Conservation (phyloP, 306 rosid species). For the Cicer yamashitae region DNA sequence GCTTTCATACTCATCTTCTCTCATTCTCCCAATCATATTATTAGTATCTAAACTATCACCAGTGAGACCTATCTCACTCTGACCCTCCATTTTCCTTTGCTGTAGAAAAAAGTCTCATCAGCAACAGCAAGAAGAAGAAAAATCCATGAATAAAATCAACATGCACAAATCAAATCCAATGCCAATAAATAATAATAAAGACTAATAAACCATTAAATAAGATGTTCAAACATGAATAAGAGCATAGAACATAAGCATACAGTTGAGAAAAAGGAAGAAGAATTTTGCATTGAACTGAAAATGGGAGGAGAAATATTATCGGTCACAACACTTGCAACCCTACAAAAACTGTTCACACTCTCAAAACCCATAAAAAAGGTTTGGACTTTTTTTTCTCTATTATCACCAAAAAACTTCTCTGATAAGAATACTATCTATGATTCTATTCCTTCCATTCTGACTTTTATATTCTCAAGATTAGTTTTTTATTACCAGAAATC, state of each 20-base stretch:
- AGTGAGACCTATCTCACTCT: slow-evolving; percentile 63
- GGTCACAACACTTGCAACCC: slow-evolving; percentile 48
- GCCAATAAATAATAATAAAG: neutral
- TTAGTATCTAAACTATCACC: slow-evolving; percentile 72
- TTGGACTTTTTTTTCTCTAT: slow-evolving; percentile 16
- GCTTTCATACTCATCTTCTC: slow-evolving; percentile 90
- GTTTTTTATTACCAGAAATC: slow-evolving; percentile 11
- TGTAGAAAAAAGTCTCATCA: slow-evolving; percentile 47
- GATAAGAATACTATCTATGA: neutral
- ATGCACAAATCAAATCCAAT: slow-evolving; percentile 31
- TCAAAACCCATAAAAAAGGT: slow-evolving; percentile 8
- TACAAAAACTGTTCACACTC: slow-evolving; percentile 33
- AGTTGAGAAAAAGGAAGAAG: slow-evolving; percentile 47
- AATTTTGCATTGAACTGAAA: slow-evolving; percentile 48
- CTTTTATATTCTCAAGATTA: slow-evolving; percentile 33
- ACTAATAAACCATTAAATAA: slow-evolving; percentile 6
- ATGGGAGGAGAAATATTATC: slow-evolving; percentile 48
- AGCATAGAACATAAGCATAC: slow-evolving; percentile 51
- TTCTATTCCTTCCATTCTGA: slow-evolving; percentile 31
- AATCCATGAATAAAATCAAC: neutral
- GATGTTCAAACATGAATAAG: neutral
- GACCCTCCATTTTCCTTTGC: slow-evolving; percentile 83
- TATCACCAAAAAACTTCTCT: slow-evolving; percentile 33
- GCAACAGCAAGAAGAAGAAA: slow-evolving; percentile 13
- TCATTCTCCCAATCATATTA: slow-evolving; percentile 63